phyloP scores from a whole-genome alignment of 257 asterid genomes.

The Leptodermis oblonga region DNA sequence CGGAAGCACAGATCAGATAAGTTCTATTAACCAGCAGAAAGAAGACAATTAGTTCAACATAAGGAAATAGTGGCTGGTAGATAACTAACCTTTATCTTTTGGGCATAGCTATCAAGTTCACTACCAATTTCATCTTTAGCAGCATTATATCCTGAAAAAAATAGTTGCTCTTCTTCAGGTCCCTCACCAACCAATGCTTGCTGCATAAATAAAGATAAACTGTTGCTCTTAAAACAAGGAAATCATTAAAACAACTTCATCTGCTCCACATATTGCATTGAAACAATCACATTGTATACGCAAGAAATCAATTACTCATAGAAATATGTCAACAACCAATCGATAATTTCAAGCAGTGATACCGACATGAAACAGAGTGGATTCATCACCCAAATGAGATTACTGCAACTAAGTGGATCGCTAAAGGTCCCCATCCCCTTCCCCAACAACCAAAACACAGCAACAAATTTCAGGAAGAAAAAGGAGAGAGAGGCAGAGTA shows the following conservation, averaged over 20 bases:
- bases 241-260: too few relatives aligned
- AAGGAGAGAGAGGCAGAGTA: neutral
- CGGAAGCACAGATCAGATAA: neutral
- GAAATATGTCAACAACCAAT: too few relatives aligned
- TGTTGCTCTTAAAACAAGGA: too few relatives aligned
- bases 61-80: constrained; percentile 13
- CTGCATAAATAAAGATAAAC: constrained; percentile 53
- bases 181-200: constrained; percentile 98
- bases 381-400: too few relatives aligned
- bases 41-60: constrained; percentile 7
- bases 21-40: neutral
- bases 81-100: constrained; percentile 64
- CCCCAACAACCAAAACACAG: neutral
- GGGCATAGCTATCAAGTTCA: constrained; percentile 62
- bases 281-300: too few relatives aligned
- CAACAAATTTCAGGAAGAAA: neutral
- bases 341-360: too few relatives aligned
- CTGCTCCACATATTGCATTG: too few relatives aligned
- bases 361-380: too few relatives aligned
- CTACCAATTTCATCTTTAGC: constrained; percentile 48
- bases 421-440: neutral
- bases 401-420: too few relatives aligned
- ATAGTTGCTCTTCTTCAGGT: constrained; percentile 77
- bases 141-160: constrained; percentile 51
- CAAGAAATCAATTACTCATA: too few relatives aligned